Evolutionary conservation across 2,329 filamentous ascomycete species (phyloP).

Genomic region (Magnaporthales sp.): DNA sequence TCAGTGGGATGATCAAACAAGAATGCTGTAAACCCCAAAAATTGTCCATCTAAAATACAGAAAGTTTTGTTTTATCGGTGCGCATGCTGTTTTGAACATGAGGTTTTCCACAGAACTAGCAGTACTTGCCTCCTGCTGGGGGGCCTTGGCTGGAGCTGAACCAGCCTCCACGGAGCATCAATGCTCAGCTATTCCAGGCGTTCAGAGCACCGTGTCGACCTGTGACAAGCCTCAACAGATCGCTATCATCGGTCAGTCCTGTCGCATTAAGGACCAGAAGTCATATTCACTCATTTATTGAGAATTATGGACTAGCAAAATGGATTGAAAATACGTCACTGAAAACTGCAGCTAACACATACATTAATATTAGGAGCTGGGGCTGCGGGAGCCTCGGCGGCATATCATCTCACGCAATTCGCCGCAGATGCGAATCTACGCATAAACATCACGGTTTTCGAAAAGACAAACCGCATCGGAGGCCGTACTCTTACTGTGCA

Average conservation of each 20-base stretch:
- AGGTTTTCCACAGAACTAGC: background rate
- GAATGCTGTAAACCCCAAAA: background rate
- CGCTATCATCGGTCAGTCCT: slow-evolving; percentile 21
- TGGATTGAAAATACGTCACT: background rate
- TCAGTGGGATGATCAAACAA: background rate
- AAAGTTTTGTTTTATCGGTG: background rate
- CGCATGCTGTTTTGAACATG: background rate
- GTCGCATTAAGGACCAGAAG: background rate
- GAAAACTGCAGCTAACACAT: background rate
- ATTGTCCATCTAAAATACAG: background rate
- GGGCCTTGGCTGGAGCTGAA: background rate
- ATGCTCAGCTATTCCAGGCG: background rate
- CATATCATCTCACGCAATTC: slow-evolving; percentile 71
- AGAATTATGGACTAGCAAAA: background rate
- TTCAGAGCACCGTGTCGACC: background rate
- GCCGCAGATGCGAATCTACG: slow-evolving; percentile 50
- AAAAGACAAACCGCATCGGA: slow-evolving; percentile 68
- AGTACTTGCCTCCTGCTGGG: background rate
- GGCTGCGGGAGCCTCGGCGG: slow-evolving; percentile 76
- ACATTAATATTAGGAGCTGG: slow-evolving; percentile 65
- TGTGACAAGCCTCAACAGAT: slow-evolving; percentile 14
- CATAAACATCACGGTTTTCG: slow-evolving; percentile 80
- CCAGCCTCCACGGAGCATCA: background rate
- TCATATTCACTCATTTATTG: background rate
- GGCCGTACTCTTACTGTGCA: slow-evolving; percentile 82